Percentiles rank a stretch among this genome's conserved stretches.
Conservation (phyloP, 2,329 filamentous ascomycete genomes). For the Rutstroemia sp. region DNA sequence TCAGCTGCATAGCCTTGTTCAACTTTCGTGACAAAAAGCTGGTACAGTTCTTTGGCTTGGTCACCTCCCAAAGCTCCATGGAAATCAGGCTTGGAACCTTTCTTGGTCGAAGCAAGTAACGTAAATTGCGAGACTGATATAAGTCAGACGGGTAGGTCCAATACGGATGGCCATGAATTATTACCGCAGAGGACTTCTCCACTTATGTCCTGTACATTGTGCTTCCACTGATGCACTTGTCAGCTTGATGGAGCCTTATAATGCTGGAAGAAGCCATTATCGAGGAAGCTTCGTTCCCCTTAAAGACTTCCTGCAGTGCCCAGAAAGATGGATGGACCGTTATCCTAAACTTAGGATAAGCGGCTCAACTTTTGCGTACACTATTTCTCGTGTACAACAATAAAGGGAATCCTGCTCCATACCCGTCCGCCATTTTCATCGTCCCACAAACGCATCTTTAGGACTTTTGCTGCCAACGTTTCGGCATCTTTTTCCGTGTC, state of each 20-base stretch:
- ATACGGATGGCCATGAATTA: neutral
- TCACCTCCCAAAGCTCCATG: conserved; percentile 76
- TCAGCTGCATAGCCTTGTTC: conserved; percentile 63
- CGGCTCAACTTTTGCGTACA: too few relatives aligned
- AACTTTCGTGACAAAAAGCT: conserved; percentile 73
- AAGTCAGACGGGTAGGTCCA: too few relatives aligned
- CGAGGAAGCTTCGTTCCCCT: too few relatives aligned
- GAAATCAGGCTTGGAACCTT: conserved; percentile 92
- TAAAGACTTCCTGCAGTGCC: too few relatives aligned
- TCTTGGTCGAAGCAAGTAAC: conserved; percentile 84
- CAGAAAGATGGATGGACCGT: too few relatives aligned
- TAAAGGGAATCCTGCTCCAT: conserved; percentile 9
- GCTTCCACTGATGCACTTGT: conserved; percentile 65
- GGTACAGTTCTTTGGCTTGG: conserved; percentile 74
- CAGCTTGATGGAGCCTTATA: neutral
- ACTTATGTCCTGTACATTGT: conserved; percentile 75
- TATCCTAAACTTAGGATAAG: too few relatives aligned
- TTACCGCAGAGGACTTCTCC: conserved; percentile 93
- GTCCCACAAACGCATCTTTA: conserved; percentile 86
- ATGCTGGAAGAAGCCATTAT: neutral
- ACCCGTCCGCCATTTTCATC: conserved; percentile 28
- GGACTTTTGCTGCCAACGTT: conserved; percentile 70
- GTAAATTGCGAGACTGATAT: conserved; percentile 88
- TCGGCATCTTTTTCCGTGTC: conserved; percentile 88
- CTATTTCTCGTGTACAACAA: neutral